Conservation (phyloP, 202 grass and related monocot species). For the Dendrocalamus latiflorus region DNA sequence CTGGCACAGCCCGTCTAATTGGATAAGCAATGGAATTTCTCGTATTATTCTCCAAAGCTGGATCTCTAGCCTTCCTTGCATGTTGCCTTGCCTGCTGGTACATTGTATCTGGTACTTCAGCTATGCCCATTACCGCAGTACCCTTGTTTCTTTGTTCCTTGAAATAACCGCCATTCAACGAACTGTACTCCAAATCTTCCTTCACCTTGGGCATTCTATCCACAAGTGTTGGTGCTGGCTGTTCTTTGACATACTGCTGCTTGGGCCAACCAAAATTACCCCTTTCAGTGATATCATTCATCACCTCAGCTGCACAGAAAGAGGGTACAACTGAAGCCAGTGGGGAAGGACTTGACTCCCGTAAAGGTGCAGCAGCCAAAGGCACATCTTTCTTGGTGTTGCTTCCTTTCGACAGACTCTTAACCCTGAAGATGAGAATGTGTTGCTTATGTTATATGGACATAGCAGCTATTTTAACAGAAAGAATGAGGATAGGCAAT, state of each 20-base stretch:
- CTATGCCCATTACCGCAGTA: slow-evolving; percentile 7
- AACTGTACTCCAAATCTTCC: slow-evolving; percentile 27
- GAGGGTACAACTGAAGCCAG: slow-evolving; percentile 44
- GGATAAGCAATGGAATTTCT: slow-evolving; percentile 30
- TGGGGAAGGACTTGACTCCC: slow-evolving; percentile 57
- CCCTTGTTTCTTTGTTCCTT: slow-evolving; percentile 45
- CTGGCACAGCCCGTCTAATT: slow-evolving; percentile 26
- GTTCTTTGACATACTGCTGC: slow-evolving; percentile 56
- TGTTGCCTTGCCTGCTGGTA: slow-evolving; percentile 46
- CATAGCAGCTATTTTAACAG: slow-evolving; percentile 12
- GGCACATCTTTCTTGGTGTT: slow-evolving; percentile 68
- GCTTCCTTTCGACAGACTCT: slow-evolving; percentile 89
- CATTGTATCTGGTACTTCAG: slow-evolving; percentile 44
- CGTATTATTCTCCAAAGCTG: slow-evolving; percentile 21
- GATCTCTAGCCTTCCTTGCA: slow-evolving; percentile 41
- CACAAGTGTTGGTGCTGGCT: slow-evolving; percentile 29
- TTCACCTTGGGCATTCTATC: slow-evolving; percentile 50
- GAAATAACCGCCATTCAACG: slow-evolving; percentile 31
- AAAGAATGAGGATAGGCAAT: slow-evolving; percentile 18
- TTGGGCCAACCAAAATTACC: slow-evolving; percentile 70
- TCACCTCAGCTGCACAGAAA: slow-evolving; percentile 42
- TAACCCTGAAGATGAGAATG: slow-evolving; percentile 55
- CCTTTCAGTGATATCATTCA: slow-evolving; percentile 53
- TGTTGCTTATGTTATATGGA: slow-evolving; percentile 10
- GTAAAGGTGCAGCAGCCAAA: slow-evolving; percentile 37